Base-by-base conservation (phyloP, 2,329 filamentous ascomycete genomes). In the Epichloe uncinata region DNA sequence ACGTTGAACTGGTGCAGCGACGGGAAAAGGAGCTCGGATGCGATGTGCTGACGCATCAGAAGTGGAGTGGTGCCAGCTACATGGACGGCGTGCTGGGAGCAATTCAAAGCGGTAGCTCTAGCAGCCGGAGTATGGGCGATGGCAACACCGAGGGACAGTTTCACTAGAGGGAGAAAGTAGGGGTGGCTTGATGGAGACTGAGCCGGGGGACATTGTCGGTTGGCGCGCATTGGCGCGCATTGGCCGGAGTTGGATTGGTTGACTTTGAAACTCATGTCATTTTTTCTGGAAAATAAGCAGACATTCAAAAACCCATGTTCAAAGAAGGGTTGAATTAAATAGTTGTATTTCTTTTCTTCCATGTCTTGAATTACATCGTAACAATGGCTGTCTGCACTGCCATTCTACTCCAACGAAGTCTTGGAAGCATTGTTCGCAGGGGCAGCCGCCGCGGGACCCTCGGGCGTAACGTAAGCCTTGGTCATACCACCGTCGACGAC, bases 401-500 rank as follows among this genome's bases (percentile, higher is more conserved):
- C 18, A 30, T 15, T 8, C 45, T 53, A 63, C 52, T 65, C 71
- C 46, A 78, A 62, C 40, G 67, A 69, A 15, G 66, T 62, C 68
- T 74, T 78, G 52, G 60, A 56, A n/a, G 78, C 78, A 57, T 82
- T 81, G 68, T 82, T 85, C 54, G 67, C 63, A 3, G 82, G 82
- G 5, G 75, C 73, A 11, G 69, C 57, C 0, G 71, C 57, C 8
- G 79, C 63, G 13, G 76, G 71, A 3, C 81, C 81, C 66, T 84
- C 79, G 2, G 81, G 70, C 1, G 81, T 85, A 30, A 85, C 81
- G 66, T 96, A 97, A 42, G 89, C 87, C 75, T 86, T 95, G 61
- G 82, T 91, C 87, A 98, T 87, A 53, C 91, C 91, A 52, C 93
- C 93, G 61, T 98, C 93, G 26, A 97, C 89, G 4, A 95, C 84